phyloP scores from a whole-genome alignment of 2,329 filamentous ascomycete species.

The Fusarium pseudonygamai region DNA sequence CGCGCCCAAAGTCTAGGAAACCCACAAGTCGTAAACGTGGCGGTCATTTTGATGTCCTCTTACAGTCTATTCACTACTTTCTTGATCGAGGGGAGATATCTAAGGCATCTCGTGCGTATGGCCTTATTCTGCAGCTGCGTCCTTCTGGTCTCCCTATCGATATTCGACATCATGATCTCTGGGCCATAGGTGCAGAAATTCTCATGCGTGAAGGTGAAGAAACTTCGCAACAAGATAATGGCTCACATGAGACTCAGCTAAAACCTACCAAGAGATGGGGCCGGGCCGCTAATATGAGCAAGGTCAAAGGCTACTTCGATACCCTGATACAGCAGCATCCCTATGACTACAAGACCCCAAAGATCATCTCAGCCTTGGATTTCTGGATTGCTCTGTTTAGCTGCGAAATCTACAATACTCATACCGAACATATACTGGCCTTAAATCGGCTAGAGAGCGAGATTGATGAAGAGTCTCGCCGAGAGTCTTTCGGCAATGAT shows the following conservation, averaged over 20 bases:
- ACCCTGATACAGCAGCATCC: constrained; percentile 80
- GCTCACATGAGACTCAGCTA: not conserved
- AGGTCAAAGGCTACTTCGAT: constrained; percentile 73
- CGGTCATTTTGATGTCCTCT: constrained; percentile 72
- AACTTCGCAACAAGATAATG: constrained; percentile 22
- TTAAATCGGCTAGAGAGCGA: constrained; percentile 50
- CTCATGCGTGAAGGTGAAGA: constrained; percentile 70
- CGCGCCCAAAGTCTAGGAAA: constrained; percentile 23
- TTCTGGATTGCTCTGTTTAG: constrained; percentile 86
- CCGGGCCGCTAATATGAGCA: constrained; percentile 55
- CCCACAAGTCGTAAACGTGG: constrained; percentile 21
- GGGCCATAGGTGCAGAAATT: constrained; percentile 88
- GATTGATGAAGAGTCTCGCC: constrained; percentile 38
- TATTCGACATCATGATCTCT: constrained; percentile 73
- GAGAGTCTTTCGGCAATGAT: constrained; percentile 26
- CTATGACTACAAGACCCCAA: constrained; percentile 68
- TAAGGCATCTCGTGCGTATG: constrained; percentile 79
- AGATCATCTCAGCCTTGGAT: constrained; percentile 71
- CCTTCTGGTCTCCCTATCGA: constrained; percentile 63
- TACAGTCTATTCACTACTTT: constrained; percentile 75
- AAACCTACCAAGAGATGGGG: constrained; percentile 50
- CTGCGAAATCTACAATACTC: constrained; percentile 80
- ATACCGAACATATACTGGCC: constrained; percentile 65
- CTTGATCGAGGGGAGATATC: constrained; percentile 75
- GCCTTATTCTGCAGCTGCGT: constrained; percentile 71